Conservation (phyloP, 1,284 basidiomycete species). For the Trametes polyzona region DNA sequence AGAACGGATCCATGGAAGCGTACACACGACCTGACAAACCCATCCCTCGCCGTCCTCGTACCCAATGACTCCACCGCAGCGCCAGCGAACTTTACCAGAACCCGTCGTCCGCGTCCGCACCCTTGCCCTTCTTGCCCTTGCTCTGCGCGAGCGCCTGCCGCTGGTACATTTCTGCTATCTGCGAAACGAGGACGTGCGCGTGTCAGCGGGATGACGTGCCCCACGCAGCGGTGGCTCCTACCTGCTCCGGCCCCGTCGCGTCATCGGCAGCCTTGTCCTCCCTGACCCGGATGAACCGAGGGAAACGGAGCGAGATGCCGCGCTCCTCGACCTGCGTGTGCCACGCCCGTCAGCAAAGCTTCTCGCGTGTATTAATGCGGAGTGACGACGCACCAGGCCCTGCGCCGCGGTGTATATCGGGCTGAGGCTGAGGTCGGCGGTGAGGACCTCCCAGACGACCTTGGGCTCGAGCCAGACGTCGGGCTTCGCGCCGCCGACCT, state of each 20-base stretch:
- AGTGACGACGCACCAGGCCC: slow-evolving; percentile 74
- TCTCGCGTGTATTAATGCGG: neutral
- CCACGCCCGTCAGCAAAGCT: neutral
- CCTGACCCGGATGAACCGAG: slow-evolving; percentile 88
- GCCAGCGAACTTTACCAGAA: no score
- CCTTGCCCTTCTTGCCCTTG: slow-evolving; percentile 70
- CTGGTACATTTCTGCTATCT: slow-evolving; percentile 97
- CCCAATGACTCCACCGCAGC: no score
- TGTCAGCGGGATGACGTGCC: slow-evolving; percentile 27
- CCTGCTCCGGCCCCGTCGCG: slow-evolving; percentile 91
- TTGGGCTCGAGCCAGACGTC: slow-evolving; percentile 96
- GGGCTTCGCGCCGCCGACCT: slow-evolving; percentile 89
- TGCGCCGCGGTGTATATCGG: slow-evolving; percentile 98
- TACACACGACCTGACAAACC: neutral
- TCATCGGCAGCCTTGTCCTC: slow-evolving; percentile 95
- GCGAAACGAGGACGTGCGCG: slow-evolving; percentile 12
- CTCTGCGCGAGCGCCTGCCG: slow-evolving; percentile 82
- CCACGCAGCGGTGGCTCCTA: slow-evolving; percentile 36
- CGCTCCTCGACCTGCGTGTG: slow-evolving; percentile 73
- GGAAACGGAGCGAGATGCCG: slow-evolving; percentile 95
- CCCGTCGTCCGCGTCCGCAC: slow-evolving; percentile 76
- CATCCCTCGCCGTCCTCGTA: no score
- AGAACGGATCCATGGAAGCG: neutral
- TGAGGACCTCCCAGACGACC: slow-evolving; percentile 97
- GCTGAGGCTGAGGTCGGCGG: slow-evolving; percentile 95